These are phyloP conservation scores for Copromyces sp. DNA, from an alignment of 495 filamentous ascomycete genomes.

Conservation along the genomic window DNA sequence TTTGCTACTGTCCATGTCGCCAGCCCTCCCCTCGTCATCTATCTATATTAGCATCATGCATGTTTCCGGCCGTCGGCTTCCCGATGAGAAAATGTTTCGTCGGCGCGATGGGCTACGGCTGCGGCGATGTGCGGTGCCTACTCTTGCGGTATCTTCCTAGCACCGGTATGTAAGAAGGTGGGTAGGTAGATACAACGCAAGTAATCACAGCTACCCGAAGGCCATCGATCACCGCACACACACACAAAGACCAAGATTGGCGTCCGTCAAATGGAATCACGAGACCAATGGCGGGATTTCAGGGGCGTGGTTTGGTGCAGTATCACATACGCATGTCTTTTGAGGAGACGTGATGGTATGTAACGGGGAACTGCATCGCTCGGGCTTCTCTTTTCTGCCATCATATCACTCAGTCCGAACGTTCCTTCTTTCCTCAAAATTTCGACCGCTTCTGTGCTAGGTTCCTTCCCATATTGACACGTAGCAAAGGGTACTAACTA, in stretches of 20 bases:
- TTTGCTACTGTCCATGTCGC: neutral
- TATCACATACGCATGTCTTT: neutral
- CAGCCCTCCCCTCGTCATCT: neutral
- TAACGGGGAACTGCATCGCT: neutral
- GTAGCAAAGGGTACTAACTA: neutral
- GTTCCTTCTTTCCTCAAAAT: neutral
- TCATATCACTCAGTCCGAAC: neutral
- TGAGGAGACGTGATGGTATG: neutral
- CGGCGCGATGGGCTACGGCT: neutral
- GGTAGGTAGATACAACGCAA: neutral
- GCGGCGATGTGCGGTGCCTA: neutral
- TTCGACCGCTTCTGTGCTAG: neutral
- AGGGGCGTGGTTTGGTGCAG: neutral
- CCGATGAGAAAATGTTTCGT: neutral
- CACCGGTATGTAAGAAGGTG: neutral
- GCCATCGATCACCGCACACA: neutral
- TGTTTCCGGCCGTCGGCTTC: neutral
- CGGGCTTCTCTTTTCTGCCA: neutral
- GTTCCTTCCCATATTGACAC: neutral
- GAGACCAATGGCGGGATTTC: neutral
- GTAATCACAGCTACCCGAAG: neutral
- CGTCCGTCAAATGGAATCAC: neutral
- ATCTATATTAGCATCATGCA: neutral
- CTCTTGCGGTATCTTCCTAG: neutral
- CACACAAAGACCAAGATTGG: neutral